These are phyloP conservation scores for Monarda citriodora DNA, from an alignment of 305 asterid genomes.

Conservation along the genomic window DNA sequence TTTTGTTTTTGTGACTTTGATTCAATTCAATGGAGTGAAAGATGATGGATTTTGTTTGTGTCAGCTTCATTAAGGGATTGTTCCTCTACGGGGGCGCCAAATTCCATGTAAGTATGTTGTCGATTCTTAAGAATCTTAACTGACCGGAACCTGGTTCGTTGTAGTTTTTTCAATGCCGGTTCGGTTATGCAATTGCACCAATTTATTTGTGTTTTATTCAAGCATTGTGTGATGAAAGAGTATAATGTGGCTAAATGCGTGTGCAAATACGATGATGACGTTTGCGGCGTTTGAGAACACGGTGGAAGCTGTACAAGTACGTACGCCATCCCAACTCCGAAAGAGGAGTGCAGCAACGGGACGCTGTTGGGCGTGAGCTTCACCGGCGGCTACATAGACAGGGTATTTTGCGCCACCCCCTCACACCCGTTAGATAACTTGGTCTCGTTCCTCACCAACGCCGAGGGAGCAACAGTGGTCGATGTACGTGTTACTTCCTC, in stretches of 20 bases:
- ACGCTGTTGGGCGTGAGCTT: slow-evolving; percentile 90
- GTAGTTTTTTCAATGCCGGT: background rate
- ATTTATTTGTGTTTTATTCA: background rate
- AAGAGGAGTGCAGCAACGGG: slow-evolving; percentile 73
- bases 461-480: slow-evolving; percentile 86
- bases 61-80: slow-evolving; percentile 91
- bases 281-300: slow-evolving; percentile 87
- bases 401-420: slow-evolving; percentile 75
- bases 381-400: slow-evolving; percentile 84
- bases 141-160: background rate
- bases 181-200: background rate
- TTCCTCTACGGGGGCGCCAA: slow-evolving; percentile 97
- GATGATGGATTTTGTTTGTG: slow-evolving; percentile 1
- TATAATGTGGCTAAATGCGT: background rate
- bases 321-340: slow-evolving; percentile 72
- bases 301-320: slow-evolving; percentile 73
- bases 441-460: slow-evolving; percentile 91
- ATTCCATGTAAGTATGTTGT: slow-evolving; percentile 75
- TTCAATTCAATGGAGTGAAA: too few species aligned
- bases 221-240: background rate
- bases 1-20: too few species aligned
- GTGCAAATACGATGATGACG: slow-evolving; percentile 93
- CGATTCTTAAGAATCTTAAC: background rate
- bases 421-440: slow-evolving; percentile 97
- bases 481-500: slow-evolving; percentile 46